Evolutionary conservation across 2,329 filamentous ascomycete species (phyloP).

Genomic region (Albifimbria verrucaria): DNA sequence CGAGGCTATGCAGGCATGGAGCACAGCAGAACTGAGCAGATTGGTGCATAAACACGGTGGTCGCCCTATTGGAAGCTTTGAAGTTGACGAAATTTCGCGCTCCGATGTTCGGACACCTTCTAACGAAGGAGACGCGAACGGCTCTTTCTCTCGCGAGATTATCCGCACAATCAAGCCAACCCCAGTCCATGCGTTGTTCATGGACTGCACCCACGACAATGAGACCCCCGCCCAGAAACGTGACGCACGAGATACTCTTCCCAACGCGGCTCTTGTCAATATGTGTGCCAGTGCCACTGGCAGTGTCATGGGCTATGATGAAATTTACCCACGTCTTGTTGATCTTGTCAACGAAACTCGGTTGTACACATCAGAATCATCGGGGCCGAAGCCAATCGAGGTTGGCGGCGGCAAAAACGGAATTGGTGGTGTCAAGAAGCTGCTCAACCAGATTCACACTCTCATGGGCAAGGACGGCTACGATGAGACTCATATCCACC

Average conservation of each 20-base stretch:
- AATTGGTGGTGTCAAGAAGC: conserved; percentile 86
- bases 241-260: conserved; percentile 87
- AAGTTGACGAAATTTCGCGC: conserved; percentile 79
- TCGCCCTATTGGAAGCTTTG: conserved; percentile 93
- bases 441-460: conserved; percentile 91
- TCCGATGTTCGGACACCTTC: conserved; percentile 41
- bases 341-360: conserved; percentile 89
- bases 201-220: conserved; percentile 99
- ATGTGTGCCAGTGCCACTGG: conserved; percentile 96
- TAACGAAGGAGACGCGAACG: conserved; percentile 28
- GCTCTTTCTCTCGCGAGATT: conserved; percentile 53
- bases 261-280: conserved; percentile 88
- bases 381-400: conserved; percentile 55
- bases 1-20: conserved; percentile 98
- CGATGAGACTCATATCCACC: conserved; percentile 93
- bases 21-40: conserved; percentile 85
- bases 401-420: conserved; percentile 72
- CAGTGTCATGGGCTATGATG: conserved; percentile 97
- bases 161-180: conserved; percentile 81
- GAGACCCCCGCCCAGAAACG: conserved; percentile 94
- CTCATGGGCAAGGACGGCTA: conserved; percentile 95
- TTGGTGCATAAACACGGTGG: conserved; percentile 93
- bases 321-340: conserved; percentile 90
- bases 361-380: conserved; percentile 76
- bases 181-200: conserved; percentile 90